A percentile compares a stretch with the other conserved stretches of the same genome.
These are phyloP conservation scores for Syncephalastrum sp. DNA, from an alignment of 371 early-diverging fungal species.

Conservation along the genomic window DNA sequence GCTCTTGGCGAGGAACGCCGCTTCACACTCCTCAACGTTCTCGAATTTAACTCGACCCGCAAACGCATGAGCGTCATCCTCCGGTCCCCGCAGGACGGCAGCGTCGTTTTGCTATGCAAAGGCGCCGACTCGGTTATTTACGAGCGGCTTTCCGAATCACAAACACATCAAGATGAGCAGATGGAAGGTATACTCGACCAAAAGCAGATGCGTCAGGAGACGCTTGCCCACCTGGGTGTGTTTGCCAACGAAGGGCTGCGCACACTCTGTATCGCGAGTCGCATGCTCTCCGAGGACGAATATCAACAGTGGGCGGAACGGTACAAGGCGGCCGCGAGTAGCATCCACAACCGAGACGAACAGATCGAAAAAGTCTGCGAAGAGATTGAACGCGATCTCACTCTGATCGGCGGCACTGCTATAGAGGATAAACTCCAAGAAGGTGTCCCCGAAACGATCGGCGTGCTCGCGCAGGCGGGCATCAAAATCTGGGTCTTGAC, in stretches of 20 bases:
- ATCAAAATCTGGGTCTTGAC: constrained; percentile 98
- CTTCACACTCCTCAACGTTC: constrained; percentile 69
- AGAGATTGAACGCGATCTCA: constrained; percentile 70
- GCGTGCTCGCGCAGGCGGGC: constrained; percentile 83
- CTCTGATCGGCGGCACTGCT: constrained; percentile 81
- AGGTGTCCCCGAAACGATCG: constrained; percentile 93
- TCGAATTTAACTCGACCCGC: constrained; percentile 86
- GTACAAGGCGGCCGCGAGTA: constrained; percentile 78
- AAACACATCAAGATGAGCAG: constrained; percentile 16
- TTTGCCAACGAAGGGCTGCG: constrained; percentile 94
- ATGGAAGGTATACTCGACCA: constrained; percentile 47
- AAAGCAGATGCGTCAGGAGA: constrained; percentile 40
- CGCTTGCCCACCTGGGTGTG: constrained; percentile 38
- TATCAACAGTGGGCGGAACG: constrained; percentile 78
- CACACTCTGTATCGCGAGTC: constrained; percentile 86
- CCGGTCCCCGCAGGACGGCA: constrained; percentile 64
- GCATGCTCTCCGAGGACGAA: constrained; percentile 70
- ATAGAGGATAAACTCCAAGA: constrained; percentile 94
- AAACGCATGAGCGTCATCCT: constrained; percentile 87
- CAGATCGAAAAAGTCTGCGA: constrained; percentile 84
- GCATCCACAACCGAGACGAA: constrained; percentile 78
- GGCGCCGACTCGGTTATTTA: constrained; percentile 95
- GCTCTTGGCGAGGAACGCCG: constrained; percentile 70
- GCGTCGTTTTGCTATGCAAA: constrained; percentile 85
- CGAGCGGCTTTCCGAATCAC: constrained; percentile 58